Conservation (phyloP, 768 basidiomycete species). For the Leucocoprinus birnbaumii region DNA sequence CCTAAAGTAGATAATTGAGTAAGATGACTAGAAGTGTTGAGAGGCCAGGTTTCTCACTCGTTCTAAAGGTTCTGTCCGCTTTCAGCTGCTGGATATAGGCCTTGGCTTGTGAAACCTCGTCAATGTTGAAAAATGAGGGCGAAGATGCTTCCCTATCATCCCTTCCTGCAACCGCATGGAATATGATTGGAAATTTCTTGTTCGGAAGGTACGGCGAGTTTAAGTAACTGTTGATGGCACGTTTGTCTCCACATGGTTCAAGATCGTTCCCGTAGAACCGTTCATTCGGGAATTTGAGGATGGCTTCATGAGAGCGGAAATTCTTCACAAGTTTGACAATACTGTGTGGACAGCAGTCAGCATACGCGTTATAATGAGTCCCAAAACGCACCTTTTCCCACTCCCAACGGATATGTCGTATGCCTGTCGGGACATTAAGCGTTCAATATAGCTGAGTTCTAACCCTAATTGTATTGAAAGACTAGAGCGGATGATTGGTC, state of each 20-base stretch:
- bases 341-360: constrained; percentile 32
- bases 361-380: no score
- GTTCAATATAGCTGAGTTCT: constrained; percentile 58
- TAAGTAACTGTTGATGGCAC: constrained; percentile 37
- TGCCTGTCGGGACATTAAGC: constrained; percentile 39
- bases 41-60: no score
- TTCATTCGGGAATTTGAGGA: constrained; percentile 60
- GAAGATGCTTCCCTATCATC: constrained; percentile 64
- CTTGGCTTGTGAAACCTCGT: constrained; percentile 54
- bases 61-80: constrained; percentile 30
- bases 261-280: constrained; percentile 58
- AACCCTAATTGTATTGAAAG: constrained; percentile 57
- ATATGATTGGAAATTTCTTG: constrained; percentile 56
- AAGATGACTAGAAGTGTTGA: no score
- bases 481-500: constrained; percentile 60
- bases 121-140: constrained; percentile 70
- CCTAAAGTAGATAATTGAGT: constrained; percentile 26
- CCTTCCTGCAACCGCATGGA: constrained; percentile 57
- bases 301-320: constrained; percentile 60
- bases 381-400: constrained; percentile 27
- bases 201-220: constrained; percentile 37
- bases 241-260: constrained; percentile 37
- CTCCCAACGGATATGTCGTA: constrained; percentile 16
- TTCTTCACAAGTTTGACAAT: constrained; percentile 63
- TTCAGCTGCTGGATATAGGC: constrained; percentile 41